Base-by-base conservation (phyloP, 2,329 filamentous ascomycete genomes). In the Aspergillus aculeatus region DNA sequence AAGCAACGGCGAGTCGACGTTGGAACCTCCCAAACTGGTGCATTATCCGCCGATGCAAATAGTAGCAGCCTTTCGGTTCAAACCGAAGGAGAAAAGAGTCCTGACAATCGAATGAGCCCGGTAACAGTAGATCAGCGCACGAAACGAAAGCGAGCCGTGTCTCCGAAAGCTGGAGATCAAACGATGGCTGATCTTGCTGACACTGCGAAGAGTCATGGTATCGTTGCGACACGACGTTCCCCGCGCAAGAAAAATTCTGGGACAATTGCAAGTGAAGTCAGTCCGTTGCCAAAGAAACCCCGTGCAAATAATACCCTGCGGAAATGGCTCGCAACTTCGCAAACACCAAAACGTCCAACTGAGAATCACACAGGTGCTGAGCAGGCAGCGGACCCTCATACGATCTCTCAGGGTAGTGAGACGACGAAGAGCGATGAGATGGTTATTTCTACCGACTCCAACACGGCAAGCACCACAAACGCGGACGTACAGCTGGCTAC, bases 1-100 rank as follows among this genome's bases (percentile, higher is more conserved):
- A 73, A 72, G 59, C 61, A 64, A 48, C 59, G 56, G 29, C 64
- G 63, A 29, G 48, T 67, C 23, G 60, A 61, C 32, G 59, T 59
- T 50, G 48, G 57, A 4, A 60, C 62, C 21, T 35, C 44, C 35
- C 41, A 61, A 21, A 54, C 61, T 16, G 51, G 53, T 19, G 9
- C 23, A 14, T 9, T 21, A 14, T 12, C 21, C 38, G 48, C 32
- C 10, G 47, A 47, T 44, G 11, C 31, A 3, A 55, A 29, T 16
- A 35, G 52, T 16, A 35, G 5, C 38, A 44, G 16, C 6, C n/a
- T 6, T 9, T 44, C 38, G 14, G 6, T 44, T 19, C 38, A 16
- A 6, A 44, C 2, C 6, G 38, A 19, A 44, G 38, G 6, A 44
- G 38, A 9, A 19, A 16, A 44, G 7, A 29, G 26, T 6, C 16